phyloP scores from a whole-genome alignment of 1,284 basidiomycete species.

The Tilletia caries region DNA sequence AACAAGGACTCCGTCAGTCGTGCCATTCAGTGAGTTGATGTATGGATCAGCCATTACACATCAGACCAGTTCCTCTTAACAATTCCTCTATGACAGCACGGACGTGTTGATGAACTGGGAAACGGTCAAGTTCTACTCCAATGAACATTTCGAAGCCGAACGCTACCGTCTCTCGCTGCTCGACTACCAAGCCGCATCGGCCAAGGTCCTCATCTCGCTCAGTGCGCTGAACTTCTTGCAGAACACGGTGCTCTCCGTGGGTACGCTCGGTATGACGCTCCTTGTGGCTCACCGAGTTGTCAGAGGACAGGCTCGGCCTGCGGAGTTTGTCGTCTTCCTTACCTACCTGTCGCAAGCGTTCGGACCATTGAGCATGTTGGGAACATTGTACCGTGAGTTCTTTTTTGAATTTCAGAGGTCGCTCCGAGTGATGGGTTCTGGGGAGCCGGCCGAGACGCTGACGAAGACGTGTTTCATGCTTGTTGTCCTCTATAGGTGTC shows the following conservation, averaged over 20 bases:
- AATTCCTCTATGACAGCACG: slow-evolving; percentile 17
- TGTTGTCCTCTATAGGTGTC: slow-evolving; percentile 23
- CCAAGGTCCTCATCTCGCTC: slow-evolving; percentile 60
- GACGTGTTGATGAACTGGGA: slow-evolving; percentile 51
- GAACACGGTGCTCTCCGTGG: slow-evolving; percentile 44
- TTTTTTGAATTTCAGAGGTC: not conserved
- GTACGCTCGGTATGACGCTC: slow-evolving; percentile 40
- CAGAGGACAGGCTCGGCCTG: slow-evolving; percentile 43
- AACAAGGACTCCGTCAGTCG: slow-evolving; percentile 43
- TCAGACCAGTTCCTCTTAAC: not conserved
- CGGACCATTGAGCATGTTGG: slow-evolving; percentile 40
- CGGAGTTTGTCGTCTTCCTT: slow-evolving; percentile 73
- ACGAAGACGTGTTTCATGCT: slow-evolving; percentile 29
- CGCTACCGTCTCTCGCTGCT: slow-evolving; percentile 70
- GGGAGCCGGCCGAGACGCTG: not conserved
- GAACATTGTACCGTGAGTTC: slow-evolving; percentile 40
- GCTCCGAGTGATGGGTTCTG: not conserved
- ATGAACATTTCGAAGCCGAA: slow-evolving; percentile 72
- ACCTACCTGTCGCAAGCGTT: slow-evolving; percentile 72
- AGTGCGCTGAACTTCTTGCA: slow-evolving; percentile 50
- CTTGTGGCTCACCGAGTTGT: slow-evolving; percentile 36
- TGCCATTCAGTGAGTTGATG: slow-evolving; percentile 27
- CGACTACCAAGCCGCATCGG: slow-evolving; percentile 73
- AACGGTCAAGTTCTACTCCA: slow-evolving; percentile 69
- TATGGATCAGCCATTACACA: too few species aligned